Base-by-base conservation (phyloP, 2,329 filamentous ascomycete genomes). In the Monosporascus ibericus region DNA sequence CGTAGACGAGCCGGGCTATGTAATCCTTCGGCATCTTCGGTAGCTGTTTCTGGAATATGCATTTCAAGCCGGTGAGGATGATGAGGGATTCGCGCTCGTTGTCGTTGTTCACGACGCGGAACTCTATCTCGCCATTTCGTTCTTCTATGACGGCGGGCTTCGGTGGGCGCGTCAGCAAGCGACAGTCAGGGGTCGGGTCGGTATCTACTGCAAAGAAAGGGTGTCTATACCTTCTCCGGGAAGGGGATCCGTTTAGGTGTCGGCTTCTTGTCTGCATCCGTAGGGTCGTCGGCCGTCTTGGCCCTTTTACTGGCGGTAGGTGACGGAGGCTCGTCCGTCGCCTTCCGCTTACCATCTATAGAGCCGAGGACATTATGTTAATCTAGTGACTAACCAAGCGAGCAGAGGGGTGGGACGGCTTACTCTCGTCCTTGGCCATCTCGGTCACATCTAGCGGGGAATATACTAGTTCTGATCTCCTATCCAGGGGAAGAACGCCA, bases 11-110 rank as follows among this genome's bases (percentile, higher is more conserved):
- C 39, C 94, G 88, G 4, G 94, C 94, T 62, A 99, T 97, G 69
- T 99, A 99, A 67, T 97, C 94, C 71, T 97, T 96, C 15, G 94
- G 94, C 94, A 99, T 99, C 72, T 97, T 97, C 0, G 94, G 94
- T 6, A 99, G 78, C 67, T 99, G 94, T 63, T 97, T 97, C 69
- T 99, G 94, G 65, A 99, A 97, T 59, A 99, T 95, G 67, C 92
- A 96, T 69, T 97, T 99, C 51, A 99, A 77, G 15, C 94, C 94
- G 0, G 92, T 96, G 54, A 99, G 78, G 62, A 99, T 95, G 65
- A 97, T 95, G 60, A 92, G 85, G 66, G 89, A 95, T 65, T 96
- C 90, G 58, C 87, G 82, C 38, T 85, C 80, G 63, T 88, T 88
- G 66, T 99, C 94, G 67, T 99, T 99, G 77, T 97, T 97, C 64